Evolutionary conservation across 2,329 filamentous ascomycete genomes (phyloP), one percentile per base, ranked within the genome.

Genomic region (Neonectria faginata): DNA sequence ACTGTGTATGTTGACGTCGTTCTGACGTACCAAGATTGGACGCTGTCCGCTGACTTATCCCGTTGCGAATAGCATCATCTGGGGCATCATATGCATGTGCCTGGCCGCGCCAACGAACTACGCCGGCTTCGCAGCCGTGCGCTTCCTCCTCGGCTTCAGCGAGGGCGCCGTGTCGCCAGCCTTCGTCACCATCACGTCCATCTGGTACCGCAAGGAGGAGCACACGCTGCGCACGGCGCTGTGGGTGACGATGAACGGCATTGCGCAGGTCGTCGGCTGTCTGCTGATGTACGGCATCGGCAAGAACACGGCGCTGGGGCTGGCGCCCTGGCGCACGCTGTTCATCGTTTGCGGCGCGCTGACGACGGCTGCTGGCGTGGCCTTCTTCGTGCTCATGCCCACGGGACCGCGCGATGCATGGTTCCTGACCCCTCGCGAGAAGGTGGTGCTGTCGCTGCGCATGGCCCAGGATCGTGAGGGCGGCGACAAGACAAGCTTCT

Each of bases 261-360:
- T 68, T 9, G 64, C 60, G 5, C 64, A 68, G 44, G 54, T 63
- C 25, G 10, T 67, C n/a, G 53, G 64, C 2, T 66, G 60, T 27
- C 53, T 64, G 18, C 54, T 66, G 22, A 66, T 64, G 60, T 64
- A 66, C 52, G 56, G 83, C 39, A 83, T 86, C 56, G 84, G 82
- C 42, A 79, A 80, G 48, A 58, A 62, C 36, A 60, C 62, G 22
- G 41, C 70, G 3, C 69, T 81, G 2, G 57, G 75, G 0, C 71
- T 86, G 4, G 77, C 76, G 0, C 79, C 82, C 0, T 86, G 84
- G 84, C 75, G 83, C 36, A 73, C 78, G 0, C 71, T 86, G 41
- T 86, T 86, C 69, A 73, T 86, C 31, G 76, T 86, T 12, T 85
- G 81, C 60, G 84, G 84, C n/a, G 80, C 78, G 0, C 63, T 85